Conservation (phyloP, 1,284 basidiomycete species). For the Cryptococcus sp. region DNA sequence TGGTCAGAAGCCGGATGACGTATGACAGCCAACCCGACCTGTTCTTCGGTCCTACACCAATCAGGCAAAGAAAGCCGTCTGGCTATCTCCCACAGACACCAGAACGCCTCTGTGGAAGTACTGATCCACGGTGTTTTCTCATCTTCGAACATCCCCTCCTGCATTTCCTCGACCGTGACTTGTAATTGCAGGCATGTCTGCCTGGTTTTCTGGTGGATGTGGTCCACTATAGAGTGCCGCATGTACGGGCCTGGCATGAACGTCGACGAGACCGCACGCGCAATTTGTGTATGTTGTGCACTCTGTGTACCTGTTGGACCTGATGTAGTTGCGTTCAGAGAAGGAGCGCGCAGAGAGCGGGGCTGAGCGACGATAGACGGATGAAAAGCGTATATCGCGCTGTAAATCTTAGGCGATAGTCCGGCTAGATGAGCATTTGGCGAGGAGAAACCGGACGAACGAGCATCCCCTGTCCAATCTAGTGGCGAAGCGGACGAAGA, state of each 20-base stretch:
- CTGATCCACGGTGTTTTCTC: slow-evolving; percentile 36
- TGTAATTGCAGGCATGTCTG: slow-evolving; percentile 19
- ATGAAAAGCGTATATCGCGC: neutral
- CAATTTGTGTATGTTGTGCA: no score
- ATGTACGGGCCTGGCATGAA: slow-evolving; percentile 19
- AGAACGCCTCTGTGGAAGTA: slow-evolving; percentile 18
- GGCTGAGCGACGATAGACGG: neutral
- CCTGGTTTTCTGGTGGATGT: slow-evolving; percentile 24
- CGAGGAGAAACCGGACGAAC: slow-evolving; percentile 20
- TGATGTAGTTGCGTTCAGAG: no score
- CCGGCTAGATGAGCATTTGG: slow-evolving; percentile 15
- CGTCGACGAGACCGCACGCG: no score
- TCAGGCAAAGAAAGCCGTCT: slow-evolving; percentile 19
- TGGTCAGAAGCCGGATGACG: slow-evolving; percentile 11
- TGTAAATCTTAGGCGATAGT: neutral
- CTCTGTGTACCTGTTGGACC: no score
- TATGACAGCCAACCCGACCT: slow-evolving; percentile 25
- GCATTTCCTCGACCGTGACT: slow-evolving; percentile 13
- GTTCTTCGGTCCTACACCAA: slow-evolving; percentile 1
- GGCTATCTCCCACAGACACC: slow-evolving; percentile 39
- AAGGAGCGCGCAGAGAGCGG: no score
- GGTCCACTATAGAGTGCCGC: slow-evolving; percentile 35
- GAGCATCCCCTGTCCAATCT: slow-evolving; percentile 21
- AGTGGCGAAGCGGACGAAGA: slow-evolving; percentile 19
- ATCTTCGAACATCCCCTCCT: slow-evolving; percentile 25